Percentiles rank a stretch among this genome's conserved stretches.
Conservation (phyloP, 106 monocot genomes). For the Dendrobium catenatum region DNA sequence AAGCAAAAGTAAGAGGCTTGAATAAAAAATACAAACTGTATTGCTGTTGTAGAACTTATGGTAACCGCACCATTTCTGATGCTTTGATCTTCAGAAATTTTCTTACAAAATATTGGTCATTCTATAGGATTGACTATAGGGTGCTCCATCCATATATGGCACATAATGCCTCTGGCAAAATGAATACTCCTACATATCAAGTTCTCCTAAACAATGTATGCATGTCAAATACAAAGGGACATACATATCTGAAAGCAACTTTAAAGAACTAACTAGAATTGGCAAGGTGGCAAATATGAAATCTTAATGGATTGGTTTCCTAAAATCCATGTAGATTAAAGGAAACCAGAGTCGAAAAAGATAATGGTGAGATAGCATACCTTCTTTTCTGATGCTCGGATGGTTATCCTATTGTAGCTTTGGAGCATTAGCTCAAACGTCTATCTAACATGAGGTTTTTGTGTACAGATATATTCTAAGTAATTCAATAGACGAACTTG, state of each 20-base stretch:
- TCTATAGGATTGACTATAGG: too few species aligned
- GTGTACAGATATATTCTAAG: not conserved
- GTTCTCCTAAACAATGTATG: not conserved
- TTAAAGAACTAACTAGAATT: not conserved
- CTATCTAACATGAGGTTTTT: not conserved
- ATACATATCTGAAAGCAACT: not conserved
- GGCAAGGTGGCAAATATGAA: not conserved
- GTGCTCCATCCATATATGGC: too few species aligned
- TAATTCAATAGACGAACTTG: too few species aligned
- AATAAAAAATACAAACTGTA: too few species aligned
- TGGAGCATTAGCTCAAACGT: not conserved
- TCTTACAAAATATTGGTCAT: too few species aligned
- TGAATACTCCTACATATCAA: not conserved
- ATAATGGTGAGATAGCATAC: not conserved
- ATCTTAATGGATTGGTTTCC: not conserved
- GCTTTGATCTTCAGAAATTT: too few species aligned
- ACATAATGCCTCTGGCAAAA: too few species aligned
- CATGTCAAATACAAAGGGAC: not conserved
- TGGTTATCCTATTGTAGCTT: not conserved
- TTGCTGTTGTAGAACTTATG: too few species aligned
- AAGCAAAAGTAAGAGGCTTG: too few species aligned
- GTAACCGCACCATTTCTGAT: too few species aligned
- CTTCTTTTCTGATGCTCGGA: not conserved
- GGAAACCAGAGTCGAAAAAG: not conserved
- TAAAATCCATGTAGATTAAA: not conserved